A percentile compares a stretch with the other conserved stretches of the same genome.
Conservation (phyloP, 129 eudicot species). For the Artemisia tridentata region DNA sequence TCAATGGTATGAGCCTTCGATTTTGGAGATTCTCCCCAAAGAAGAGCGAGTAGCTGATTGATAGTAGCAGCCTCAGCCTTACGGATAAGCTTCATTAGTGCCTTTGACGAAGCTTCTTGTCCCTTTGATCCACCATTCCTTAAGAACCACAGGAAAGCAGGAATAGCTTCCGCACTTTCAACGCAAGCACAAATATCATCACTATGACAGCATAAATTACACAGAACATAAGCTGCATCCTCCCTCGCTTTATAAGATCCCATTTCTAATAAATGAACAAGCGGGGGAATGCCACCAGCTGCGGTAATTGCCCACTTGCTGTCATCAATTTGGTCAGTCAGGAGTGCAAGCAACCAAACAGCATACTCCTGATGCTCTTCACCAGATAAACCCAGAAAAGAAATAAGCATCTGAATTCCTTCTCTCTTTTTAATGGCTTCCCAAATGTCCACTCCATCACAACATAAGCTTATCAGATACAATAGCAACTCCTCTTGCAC, state of each 20-base stretch:
- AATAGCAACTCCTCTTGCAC: slow-evolving; percentile 53
- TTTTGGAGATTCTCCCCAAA: slow-evolving; percentile 59
- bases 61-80: slow-evolving; percentile 52
- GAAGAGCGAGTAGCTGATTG: slow-evolving; percentile 66
- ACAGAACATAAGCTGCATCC: slow-evolving; percentile 60
- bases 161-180: slow-evolving; percentile 72
- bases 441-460: slow-evolving; percentile 61
- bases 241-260: slow-evolving; percentile 72
- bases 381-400: slow-evolving; percentile 68
- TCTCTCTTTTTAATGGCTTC: slow-evolving; percentile 75
- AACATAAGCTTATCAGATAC: slow-evolving; percentile 58
- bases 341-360: slow-evolving; percentile 57
- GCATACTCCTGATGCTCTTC: slow-evolving; percentile 79
- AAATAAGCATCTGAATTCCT: slow-evolving; percentile 75
- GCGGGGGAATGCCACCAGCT: slow-evolving; percentile 88
- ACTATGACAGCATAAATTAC: slow-evolving; percentile 69
- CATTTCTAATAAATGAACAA: slow-evolving; percentile 63
- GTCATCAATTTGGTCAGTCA: slow-evolving; percentile 68
- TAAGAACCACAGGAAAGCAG: slow-evolving; percentile 70
- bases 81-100: slow-evolving; percentile 54
- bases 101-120: slow-evolving; percentile 70
- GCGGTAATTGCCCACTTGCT: slow-evolving; percentile 96
- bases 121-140: slow-evolving; percentile 62
- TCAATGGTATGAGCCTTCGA: slow-evolving; percentile 56
- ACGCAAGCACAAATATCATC: slow-evolving; percentile 74